Evolutionary conservation across 306 rosid species (phyloP).

Genomic region (Malus domestica): DNA sequence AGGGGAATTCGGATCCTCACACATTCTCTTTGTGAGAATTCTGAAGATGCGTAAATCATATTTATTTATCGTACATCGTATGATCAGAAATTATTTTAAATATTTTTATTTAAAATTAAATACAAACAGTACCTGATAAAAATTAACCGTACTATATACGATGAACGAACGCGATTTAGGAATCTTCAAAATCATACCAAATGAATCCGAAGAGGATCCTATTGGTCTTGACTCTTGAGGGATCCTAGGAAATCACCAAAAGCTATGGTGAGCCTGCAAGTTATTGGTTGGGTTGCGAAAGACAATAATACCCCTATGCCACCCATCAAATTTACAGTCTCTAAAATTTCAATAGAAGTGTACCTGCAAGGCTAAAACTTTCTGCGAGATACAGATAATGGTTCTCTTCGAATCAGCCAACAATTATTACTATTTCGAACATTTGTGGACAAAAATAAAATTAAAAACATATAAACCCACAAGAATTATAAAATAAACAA

Average conservation of each 20-base stretch:
- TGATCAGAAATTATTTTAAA: no score
- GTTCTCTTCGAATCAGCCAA: background rate
- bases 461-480: background rate
- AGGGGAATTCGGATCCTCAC: background rate
- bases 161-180: fast-evolving
- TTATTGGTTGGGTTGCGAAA: background rate
- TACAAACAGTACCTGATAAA: no score
- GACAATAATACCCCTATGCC: background rate
- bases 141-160: fast-evolving
- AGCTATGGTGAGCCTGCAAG: background rate
- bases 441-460: background rate
- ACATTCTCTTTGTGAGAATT: fast-evolving
- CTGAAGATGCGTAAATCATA: fast-evolving
- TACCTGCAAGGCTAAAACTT: background rate
- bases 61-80: no score
- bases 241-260: background rate
- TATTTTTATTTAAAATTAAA: no score
- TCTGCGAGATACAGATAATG: background rate
- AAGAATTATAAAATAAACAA: background rate
- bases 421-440: background rate
- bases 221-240: background rate
- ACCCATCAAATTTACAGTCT: background rate
- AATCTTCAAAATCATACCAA: no score
- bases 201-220: background rate
- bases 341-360: background rate